phyloP scores from a whole-genome alignment of 208 protist genomes.

The Leishmania major region DNA sequence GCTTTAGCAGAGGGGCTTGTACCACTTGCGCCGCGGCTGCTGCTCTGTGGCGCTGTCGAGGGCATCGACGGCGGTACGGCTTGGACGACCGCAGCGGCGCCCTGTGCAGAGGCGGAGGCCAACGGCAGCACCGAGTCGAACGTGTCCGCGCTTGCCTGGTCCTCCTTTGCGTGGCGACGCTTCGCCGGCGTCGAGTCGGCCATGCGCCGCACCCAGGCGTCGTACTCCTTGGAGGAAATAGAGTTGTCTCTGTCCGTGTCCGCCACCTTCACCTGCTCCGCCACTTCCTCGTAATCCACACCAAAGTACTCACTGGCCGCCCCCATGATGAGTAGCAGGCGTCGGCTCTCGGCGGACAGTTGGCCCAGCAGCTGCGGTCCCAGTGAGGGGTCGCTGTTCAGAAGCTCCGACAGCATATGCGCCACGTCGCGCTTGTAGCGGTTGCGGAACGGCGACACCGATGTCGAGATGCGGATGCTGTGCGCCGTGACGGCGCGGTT shows the following conservation, averaged over 20 bases:
- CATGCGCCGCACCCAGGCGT: slow-evolving; percentile 60
- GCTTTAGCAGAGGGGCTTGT: background rate
- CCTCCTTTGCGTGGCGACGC: slow-evolving; percentile 23
- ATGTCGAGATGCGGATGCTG: slow-evolving; percentile 18
- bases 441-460: slow-evolving; percentile 42
- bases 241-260: slow-evolving; percentile 73
- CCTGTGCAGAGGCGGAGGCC: background rate
- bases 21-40: background rate
- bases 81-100: slow-evolving; percentile 9
- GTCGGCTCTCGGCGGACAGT: slow-evolving; percentile 72
- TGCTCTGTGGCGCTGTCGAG: background rate
- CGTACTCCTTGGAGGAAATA: slow-evolving; percentile 79
- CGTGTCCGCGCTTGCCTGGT: background rate
- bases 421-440: slow-evolving; percentile 60
- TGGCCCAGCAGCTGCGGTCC: slow-evolving; percentile 48
- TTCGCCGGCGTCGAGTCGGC: slow-evolving; percentile 21
- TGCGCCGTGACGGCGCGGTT: background rate
- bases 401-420: slow-evolving; percentile 42
- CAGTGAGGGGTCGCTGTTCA: slow-evolving; percentile 53
- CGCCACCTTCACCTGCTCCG: slow-evolving; percentile 72
- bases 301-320: slow-evolving; percentile 87
- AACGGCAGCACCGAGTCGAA: background rate
- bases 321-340: slow-evolving; percentile 79
- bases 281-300: slow-evolving; percentile 55
- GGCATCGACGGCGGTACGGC: background rate